phyloP scores from a whole-genome alignment of 208 protist species.

The Eutreptiella sp. region DNA sequence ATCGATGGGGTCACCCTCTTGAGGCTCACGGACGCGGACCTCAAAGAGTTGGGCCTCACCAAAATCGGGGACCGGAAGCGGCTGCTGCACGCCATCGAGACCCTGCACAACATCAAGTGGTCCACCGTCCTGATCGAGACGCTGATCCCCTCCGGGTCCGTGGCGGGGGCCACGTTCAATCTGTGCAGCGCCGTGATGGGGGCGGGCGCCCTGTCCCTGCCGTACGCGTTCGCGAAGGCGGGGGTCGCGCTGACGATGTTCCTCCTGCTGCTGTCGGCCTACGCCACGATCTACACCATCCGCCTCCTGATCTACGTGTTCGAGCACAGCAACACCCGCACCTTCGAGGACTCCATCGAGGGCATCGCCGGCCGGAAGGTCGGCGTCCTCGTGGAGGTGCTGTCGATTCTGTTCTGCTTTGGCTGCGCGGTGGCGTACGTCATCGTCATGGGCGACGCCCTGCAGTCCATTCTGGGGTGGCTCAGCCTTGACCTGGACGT shows the following conservation, averaged over 20 bases:
- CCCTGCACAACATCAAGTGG: too few relatives aligned
- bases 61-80: too few relatives aligned
- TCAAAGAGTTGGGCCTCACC: too few relatives aligned
- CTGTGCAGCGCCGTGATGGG: constrained; percentile 60
- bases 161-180: constrained; percentile 66
- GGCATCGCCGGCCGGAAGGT: constrained; percentile 52
- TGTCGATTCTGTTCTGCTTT: constrained; percentile 69
- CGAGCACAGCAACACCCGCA: constrained; percentile 51
- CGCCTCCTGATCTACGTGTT: constrained; percentile 54
- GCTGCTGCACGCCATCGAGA: too few relatives aligned
- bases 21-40: too few relatives aligned
- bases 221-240: constrained; percentile 57
- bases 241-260: constrained; percentile 42
- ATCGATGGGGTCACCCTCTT: too few relatives aligned
- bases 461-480: constrained; percentile 52
- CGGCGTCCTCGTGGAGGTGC: constrained; percentile 43
- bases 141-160: constrained; percentile 59
- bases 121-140: too few relatives aligned
- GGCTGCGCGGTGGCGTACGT: constrained; percentile 68
- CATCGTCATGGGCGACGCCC: constrained; percentile 67
- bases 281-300: constrained; percentile 60
- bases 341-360: constrained; percentile 58
- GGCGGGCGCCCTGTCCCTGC: constrained; percentile 62
- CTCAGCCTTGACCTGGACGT: constrained; percentile 34
- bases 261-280: constrained; percentile 46